A percentile compares a stretch with the other conserved stretches of the same genome.
Conservation (phyloP, 2,329 filamentous ascomycete genomes). For the Septoria petroselini region DNA sequence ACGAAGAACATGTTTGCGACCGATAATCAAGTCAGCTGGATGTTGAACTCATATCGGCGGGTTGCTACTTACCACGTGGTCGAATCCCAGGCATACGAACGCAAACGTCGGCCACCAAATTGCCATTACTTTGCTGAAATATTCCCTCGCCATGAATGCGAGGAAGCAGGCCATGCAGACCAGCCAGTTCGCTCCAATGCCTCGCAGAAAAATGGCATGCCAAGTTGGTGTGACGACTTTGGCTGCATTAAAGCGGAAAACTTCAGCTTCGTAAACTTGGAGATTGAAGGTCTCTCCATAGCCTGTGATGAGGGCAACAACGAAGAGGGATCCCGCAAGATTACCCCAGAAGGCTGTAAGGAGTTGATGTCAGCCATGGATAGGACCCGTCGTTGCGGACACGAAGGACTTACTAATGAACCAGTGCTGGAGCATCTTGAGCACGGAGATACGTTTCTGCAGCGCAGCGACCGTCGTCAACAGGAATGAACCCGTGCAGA, state of each 20-base stretch:
- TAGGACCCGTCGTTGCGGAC: neutral
- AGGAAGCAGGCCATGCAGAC: slow-evolving; percentile 55
- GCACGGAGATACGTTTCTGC: slow-evolving; percentile 38
- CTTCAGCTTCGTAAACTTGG: slow-evolving; percentile 44
- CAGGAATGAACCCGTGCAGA: slow-evolving; percentile 37
- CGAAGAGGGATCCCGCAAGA: slow-evolving; percentile 35
- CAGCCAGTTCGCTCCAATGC: slow-evolving; percentile 56
- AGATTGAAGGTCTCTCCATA: slow-evolving; percentile 37
- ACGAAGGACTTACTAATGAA: slow-evolving; percentile 20
- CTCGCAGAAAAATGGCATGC: slow-evolving; percentile 55
- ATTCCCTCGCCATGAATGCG: slow-evolving; percentile 49
- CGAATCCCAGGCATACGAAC: slow-evolving; percentile 38
- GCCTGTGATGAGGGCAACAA: slow-evolving; percentile 33
- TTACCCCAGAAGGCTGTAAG: slow-evolving; percentile 33
- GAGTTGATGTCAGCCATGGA: neutral
- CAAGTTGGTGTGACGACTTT: slow-evolving; percentile 52
- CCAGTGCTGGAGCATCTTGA: slow-evolving; percentile 33
- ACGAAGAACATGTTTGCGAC: slow-evolving; percentile 27
- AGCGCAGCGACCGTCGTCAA: slow-evolving; percentile 47
- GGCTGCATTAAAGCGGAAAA: slow-evolving; percentile 47
- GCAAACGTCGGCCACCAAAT: slow-evolving; percentile 46
- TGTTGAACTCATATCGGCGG: too few relatives aligned
- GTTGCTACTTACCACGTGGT: slow-evolving; percentile 59
- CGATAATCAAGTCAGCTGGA: neutral
- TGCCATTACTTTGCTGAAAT: slow-evolving; percentile 53